These are phyloP conservation scores for Leishmania mexicana DNA, from an alignment of 208 protist species.

Conservation along the genomic window DNA sequence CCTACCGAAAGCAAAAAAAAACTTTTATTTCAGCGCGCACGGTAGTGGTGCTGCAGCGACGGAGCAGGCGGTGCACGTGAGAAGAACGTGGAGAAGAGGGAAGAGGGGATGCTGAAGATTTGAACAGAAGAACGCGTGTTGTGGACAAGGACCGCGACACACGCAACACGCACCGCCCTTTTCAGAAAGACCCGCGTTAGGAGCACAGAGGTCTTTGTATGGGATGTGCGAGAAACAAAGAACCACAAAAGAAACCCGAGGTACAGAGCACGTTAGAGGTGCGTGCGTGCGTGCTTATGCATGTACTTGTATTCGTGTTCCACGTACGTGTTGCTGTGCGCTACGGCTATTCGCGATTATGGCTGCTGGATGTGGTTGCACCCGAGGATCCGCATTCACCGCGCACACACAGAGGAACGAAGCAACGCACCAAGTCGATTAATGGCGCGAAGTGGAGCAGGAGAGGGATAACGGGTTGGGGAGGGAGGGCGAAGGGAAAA, in stretches of 20 bases:
- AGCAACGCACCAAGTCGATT: neutral
- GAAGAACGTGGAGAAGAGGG: neutral
- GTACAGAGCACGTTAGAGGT: neutral
- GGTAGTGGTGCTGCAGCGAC: neutral
- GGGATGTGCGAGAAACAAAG: neutral
- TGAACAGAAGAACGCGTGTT: neutral
- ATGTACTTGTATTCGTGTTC: constrained; percentile 5
- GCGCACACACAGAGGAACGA: neutral
- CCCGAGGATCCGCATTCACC: neutral
- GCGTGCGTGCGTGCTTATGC: neutral
- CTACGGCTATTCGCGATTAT: neutral
- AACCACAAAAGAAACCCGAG: neutral
- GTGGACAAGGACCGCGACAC: neutral
- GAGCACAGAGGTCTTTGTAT: neutral
- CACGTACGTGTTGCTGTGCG: neutral
- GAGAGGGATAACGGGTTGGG: neutral
- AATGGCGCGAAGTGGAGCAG: neutral
- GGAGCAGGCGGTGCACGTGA: neutral
- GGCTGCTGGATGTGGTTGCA: neutral
- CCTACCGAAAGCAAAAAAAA: neutral
- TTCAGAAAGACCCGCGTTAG: neutral
- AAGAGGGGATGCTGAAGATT: neutral
- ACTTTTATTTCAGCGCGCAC: neutral
- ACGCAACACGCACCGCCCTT: neutral
- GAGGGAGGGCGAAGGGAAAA: neutral